A percentile compares a stretch with the other conserved stretches of the same genome.
phyloP scores from a whole-genome alignment of 805 yeast species.

The Candida nemodendra region DNA sequence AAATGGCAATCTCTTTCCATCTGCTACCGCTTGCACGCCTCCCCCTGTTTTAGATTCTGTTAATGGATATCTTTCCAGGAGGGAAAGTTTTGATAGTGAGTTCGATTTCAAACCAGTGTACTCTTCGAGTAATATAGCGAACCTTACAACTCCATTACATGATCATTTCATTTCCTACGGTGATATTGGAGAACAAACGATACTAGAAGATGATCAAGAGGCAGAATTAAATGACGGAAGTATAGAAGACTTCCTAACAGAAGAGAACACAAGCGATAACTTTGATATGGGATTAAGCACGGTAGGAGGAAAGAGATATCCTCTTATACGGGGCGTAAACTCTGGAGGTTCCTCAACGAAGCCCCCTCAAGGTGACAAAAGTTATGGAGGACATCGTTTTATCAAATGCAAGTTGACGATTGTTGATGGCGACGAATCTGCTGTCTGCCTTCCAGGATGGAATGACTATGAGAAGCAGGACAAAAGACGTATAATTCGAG shows the following conservation, averaged over 20 bases:
- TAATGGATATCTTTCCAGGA: constrained; percentile 17
- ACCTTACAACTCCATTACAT: constrained; percentile 1
- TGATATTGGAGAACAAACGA: constrained; percentile 7
- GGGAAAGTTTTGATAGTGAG: constrained; percentile 24
- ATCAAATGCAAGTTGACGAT: constrained; percentile 50
- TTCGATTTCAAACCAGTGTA: constrained; percentile 17
- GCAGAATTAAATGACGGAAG: constrained; percentile 4
- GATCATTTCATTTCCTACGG: constrained; percentile 2
- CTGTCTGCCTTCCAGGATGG: constrained; percentile 55
- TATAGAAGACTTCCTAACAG: neutral
- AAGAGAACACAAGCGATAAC: constrained; percentile 3
- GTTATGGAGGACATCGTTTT: constrained; percentile 29
- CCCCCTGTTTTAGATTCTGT: constrained; percentile 17
- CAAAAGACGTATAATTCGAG: constrained; percentile 54
- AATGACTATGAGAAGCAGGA: constrained; percentile 43
- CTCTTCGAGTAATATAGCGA: constrained; percentile 3
- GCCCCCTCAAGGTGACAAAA: constrained; percentile 45
- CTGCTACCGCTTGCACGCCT: constrained; percentile 33
- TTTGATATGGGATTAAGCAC: constrained; percentile 11
- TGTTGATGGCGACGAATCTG: constrained; percentile 43
- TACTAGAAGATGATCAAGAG: constrained; percentile 7
- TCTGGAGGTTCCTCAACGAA: constrained; percentile 57
- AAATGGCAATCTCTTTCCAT: constrained; percentile 26
- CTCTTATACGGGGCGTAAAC: constrained; percentile 54
- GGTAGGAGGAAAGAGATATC: constrained; percentile 29